Evolutionary conservation across 2,329 filamentous ascomycete species (phyloP).

Genomic region (Aspergillus terreus): DNA sequence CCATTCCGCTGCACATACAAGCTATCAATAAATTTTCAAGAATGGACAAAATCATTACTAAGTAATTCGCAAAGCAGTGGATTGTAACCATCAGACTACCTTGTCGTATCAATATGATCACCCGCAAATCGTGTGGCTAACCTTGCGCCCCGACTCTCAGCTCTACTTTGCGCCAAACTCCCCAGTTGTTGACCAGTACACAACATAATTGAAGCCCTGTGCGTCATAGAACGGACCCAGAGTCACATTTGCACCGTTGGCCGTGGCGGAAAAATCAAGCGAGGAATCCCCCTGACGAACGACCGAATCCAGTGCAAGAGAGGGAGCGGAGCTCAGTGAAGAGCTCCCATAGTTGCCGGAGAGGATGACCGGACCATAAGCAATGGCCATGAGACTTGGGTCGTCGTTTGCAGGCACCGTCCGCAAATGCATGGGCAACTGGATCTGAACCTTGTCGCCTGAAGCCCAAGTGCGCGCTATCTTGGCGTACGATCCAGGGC

Average conservation of each 20-base stretch:
- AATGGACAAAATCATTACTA: too few species aligned
- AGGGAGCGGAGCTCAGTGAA: neutral
- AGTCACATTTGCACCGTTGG: slow-evolving; percentile 4
- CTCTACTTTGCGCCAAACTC: neutral
- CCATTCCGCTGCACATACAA: too few species aligned
- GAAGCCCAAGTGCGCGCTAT: slow-evolving; percentile 43
- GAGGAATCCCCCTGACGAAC: neutral
- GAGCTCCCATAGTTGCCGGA: slow-evolving; percentile 44
- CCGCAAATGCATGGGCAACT: slow-evolving; percentile 46
- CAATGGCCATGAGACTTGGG: slow-evolving; percentile 40
- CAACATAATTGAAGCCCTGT: slow-evolving; percentile 10
- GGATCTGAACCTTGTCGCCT: slow-evolving; percentile 43
- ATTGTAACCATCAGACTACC: too few species aligned
- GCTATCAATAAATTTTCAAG: too few species aligned
- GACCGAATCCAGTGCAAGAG: neutral
- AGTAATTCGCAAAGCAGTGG: too few species aligned
- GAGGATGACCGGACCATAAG: slow-evolving; percentile 47
- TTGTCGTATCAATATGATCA: too few species aligned
- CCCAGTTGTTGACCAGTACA: slow-evolving; percentile 5
- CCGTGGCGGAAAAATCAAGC: slow-evolving; percentile 6
- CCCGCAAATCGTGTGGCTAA: too few species aligned
- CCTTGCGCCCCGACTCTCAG: neutral
- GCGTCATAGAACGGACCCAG: slow-evolving; percentile 13
- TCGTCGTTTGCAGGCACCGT: slow-evolving; percentile 49
- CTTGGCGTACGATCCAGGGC: neutral